Evolutionary conservation across 2,329 filamentous ascomycete species (phyloP), one percentile per base, ranked within the genome.

Genomic region (Trichoderma atrobrunneum): DNA sequence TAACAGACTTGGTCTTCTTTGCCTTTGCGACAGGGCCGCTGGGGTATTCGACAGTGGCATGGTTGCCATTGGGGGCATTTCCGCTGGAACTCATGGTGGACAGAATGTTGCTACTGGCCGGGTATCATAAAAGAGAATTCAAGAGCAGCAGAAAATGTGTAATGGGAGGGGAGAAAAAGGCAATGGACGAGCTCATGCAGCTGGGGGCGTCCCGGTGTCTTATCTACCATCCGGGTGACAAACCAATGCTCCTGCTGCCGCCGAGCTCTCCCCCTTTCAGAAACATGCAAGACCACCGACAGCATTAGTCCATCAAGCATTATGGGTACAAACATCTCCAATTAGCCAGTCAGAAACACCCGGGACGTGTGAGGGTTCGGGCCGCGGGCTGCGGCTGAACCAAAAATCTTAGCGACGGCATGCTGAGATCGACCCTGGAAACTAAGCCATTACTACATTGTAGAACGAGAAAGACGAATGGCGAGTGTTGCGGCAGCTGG

Each of bases 61-160:
- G 63, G 7, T 36, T 61, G 64, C 79, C 77, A 54, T 80, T 79
- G 51, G 30, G 10, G 56, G 12, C 30, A n/a, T 32, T 14, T 63
- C 71, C 73, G 21, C 24, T 62, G 48, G 74, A 75, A 63, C 75
- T 73, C 77, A 79, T 79, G 62, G 43, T 75, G 70, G 63, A 71
- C 68, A 54, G 66, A 43, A 34, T 48, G 10, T 34, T 30, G 59
- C 61, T 36, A 68, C 48, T 74, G 71, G 59, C 59, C 66, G 59
- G 71, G 48, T 72, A 71, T 70, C 51, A 57, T 51, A 24, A 24
- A 34, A 48, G 32, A 34, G 24, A 30, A 59, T 54, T 34, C 39
- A 72, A 36, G 24, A 48, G 65, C 59, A 70, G 43, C 51, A 39
- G 21, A 39, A 70, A n/a, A 65, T 14, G 39, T 36, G 24, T 7